Base-by-base conservation (phyloP, 345 rosid species). In the Erodium maritimum region DNA sequence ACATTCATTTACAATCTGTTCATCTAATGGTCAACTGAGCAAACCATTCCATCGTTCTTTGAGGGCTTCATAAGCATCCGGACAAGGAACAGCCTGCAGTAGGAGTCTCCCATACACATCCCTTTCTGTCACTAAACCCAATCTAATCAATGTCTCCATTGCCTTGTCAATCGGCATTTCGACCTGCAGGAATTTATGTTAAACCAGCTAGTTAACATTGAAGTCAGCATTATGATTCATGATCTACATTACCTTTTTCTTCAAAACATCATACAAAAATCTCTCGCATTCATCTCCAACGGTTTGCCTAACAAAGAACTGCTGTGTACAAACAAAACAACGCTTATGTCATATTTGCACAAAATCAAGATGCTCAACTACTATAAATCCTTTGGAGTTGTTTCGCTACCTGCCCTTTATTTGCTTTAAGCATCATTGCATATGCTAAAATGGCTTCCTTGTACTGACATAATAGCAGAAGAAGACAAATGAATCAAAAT, bases 381-480 rank as follows among this genome's bases (percentile, higher is more conserved):
- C 17, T 42, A 14, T 55, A 19, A 54, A 54, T 19, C 14, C 24
- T 42, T 34, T n/a, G 6, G 17, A 17, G 59, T 55, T 25, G 10
- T 42, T 54, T 33, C 57, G 65, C 77, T 46, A 88, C 98, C 96
- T 88, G 88, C 62, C 68, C 61, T 24, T 77, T 77, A 64, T 78
- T 84, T 50, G 64, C 77, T 70, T 79, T 79, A 55, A 91, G 88
- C 74, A 91, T 75, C 74, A 91, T 71, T 52, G 95, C 95, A 63
- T 91, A 91, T 20, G 87, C 76, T 72, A 91, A 72, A 66, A 91
- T 77, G 25, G 98, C 95, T 69, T 88, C 95, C 76, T 91, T 91
- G 79, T 81, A 91, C 98, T 91, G 88, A 74, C 78, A 21, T 64
- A 6, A 11, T 59, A 25, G 25, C 45, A 58, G 48, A 48, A 48